These are phyloP conservation scores for Crotalaria pallida DNA, from an alignment of 306 rosid species.

Conservation along the genomic window DNA sequence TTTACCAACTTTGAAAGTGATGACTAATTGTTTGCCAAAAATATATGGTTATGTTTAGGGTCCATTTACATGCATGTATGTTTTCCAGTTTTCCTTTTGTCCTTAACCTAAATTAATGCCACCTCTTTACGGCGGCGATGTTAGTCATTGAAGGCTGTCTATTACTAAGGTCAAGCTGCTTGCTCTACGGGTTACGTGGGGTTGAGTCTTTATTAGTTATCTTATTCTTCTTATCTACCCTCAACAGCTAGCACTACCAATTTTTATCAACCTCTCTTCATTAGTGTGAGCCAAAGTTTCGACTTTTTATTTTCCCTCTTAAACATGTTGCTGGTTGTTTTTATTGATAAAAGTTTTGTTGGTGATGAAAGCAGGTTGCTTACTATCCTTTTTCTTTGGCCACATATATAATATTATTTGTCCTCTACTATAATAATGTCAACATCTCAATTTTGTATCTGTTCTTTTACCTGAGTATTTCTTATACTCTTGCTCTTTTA, in stretches of 20 bases:
- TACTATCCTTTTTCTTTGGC: background rate
- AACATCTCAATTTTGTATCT: background rate
- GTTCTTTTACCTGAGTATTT: no score
- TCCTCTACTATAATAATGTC: background rate
- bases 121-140: background rate
- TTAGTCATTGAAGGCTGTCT: background rate
- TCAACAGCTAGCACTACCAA: slow-evolving; percentile 9
- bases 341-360: background rate
- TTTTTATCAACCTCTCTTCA: background rate
- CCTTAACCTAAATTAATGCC: background rate
- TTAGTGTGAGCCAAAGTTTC: background rate
- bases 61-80: background rate
- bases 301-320: background rate
- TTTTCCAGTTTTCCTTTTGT: background rate
- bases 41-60: background rate
- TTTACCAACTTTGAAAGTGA: no score
- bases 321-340: background rate
- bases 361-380: background rate
- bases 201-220: slow-evolving; percentile 6
- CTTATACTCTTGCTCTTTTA: no score
- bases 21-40: no score
- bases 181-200: background rate
- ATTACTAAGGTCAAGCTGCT: background rate
- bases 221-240: slow-evolving; percentile 13
- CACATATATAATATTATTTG: background rate